Evolutionary conservation across 2,329 filamentous ascomycete species (phyloP).

Genomic region (Diaporthe caulivora): DNA sequence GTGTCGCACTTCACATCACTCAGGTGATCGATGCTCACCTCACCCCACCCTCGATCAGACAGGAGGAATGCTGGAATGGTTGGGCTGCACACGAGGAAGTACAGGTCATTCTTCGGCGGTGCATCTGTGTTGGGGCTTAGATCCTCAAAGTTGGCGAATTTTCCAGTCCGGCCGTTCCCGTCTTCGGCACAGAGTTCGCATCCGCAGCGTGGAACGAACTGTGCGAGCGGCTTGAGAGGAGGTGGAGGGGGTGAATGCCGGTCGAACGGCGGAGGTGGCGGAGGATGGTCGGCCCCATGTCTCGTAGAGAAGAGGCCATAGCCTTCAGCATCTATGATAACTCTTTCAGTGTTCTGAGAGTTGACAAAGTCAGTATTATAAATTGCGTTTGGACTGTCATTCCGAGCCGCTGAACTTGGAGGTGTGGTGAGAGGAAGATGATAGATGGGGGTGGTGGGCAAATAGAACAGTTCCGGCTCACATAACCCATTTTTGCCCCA

Average conservation of each 20-base stretch:
- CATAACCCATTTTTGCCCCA: slow-evolving; percentile 42
- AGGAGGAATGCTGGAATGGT: slow-evolving; percentile 62
- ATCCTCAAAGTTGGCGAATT: slow-evolving; percentile 56
- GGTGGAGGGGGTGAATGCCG: background rate
- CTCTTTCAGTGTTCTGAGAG: slow-evolving; percentile 53
- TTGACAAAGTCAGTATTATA: background rate
- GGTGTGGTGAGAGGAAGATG: background rate
- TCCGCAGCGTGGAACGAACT: slow-evolving; percentile 55
- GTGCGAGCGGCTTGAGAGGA: slow-evolving; percentile 53
- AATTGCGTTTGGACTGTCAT: background rate
- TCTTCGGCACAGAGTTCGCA: slow-evolving; percentile 52
- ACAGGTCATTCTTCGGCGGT: slow-evolving; percentile 56
- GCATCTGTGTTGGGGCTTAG: slow-evolving; percentile 51
- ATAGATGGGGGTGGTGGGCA: background rate
- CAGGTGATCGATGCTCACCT: slow-evolving; percentile 55
- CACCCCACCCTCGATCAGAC: slow-evolving; percentile 58
- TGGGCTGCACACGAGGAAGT: slow-evolving; percentile 57
- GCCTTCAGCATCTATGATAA: slow-evolving; percentile 58
- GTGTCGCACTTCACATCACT: slow-evolving; percentile 56
- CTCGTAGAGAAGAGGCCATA: slow-evolving; percentile 51
- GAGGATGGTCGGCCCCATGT: slow-evolving; percentile 43
- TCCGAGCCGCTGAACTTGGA: no score
- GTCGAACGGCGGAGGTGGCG: background rate
- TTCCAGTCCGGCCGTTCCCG: slow-evolving; percentile 44
- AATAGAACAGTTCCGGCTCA: slow-evolving; percentile 31